Conservation (phyloP, 805 yeast species). For the Wickerhamiella vanderwaltii region DNA sequence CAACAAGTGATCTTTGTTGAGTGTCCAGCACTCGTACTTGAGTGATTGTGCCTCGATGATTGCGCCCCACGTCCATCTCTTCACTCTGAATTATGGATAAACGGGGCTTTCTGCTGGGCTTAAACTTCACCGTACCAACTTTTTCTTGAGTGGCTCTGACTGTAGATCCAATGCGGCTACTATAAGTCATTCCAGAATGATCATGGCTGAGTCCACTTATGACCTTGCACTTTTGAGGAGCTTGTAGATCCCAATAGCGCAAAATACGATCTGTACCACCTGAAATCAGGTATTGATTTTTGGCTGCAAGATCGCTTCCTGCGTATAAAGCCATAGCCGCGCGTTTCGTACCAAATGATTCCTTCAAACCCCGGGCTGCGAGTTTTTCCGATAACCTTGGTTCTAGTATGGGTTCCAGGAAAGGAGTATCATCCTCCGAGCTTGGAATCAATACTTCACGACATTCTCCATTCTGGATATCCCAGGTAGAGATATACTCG, state of each 20-base stretch:
- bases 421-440: conserved; percentile 15
- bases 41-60: conserved; percentile 41
- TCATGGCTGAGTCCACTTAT: conserved; percentile 27
- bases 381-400: conserved; percentile 15
- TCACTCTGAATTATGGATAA: conserved; percentile 32
- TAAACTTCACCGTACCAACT: conserved; percentile 15
- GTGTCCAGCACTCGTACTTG: conserved; percentile 35
- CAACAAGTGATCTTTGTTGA: conserved; percentile 46
- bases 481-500: conserved; percentile 61
- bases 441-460: conserved; percentile 28
- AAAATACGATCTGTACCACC: conserved; percentile 26
- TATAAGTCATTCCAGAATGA: conserved; percentile 24
- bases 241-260: conserved; percentile 29
- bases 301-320: background rate
- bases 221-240: conserved; percentile 25
- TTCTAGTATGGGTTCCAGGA: conserved; percentile 20
- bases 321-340: background rate
- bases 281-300: conserved; percentile 16
- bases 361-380: conserved; percentile 19
- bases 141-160: conserved; percentile 35
- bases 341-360: conserved; percentile 5
- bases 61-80: conserved; percentile 34
- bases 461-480: conserved; percentile 52
- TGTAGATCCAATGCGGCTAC: conserved; percentile 25
- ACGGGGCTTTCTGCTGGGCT: conserved; percentile 20